These are phyloP conservation scores for Stylosanthes scabra DNA, from an alignment of 331 rosid species.

Conservation along the genomic window DNA sequence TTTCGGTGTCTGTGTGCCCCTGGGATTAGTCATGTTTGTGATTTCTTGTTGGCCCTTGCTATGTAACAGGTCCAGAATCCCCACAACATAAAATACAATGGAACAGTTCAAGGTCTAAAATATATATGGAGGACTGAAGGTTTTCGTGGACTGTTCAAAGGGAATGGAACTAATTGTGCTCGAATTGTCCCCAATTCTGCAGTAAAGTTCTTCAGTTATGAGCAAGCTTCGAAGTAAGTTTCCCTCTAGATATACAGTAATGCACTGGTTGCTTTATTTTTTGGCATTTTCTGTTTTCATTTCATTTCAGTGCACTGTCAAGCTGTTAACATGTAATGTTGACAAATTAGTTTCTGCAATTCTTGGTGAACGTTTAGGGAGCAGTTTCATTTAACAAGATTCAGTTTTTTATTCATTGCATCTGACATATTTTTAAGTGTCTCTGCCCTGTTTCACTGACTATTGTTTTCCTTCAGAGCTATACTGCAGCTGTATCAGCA, in stretches of 20 bases:
- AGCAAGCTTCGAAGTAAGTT: conserved; percentile 90
- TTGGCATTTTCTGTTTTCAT: not conserved
- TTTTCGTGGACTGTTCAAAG: conserved; percentile 86
- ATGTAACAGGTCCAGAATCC: conserved; percentile 86
- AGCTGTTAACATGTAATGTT: not conserved
- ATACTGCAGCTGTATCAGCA: conserved; percentile 70
- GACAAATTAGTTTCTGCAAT: conserved; percentile 5
- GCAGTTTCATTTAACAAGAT: not conserved
- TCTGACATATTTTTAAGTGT: not conserved
- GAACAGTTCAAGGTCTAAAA: conserved; percentile 87
- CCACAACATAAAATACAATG: conserved; percentile 83
- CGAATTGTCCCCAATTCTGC: conserved; percentile 96
- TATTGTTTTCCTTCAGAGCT: conserved; percentile 53
- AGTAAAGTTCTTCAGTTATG: conserved; percentile 93
- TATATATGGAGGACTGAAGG: conserved; percentile 95
- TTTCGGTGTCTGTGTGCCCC: not conserved
- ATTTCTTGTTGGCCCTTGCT: conserved; percentile 4
- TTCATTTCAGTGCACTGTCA: conserved; percentile 1
- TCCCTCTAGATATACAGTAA: conserved; percentile 9
- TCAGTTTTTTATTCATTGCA: not conserved
- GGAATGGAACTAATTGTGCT: conserved; percentile 96
- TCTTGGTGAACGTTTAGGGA: not conserved
- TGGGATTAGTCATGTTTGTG: not conserved
- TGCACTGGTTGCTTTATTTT: conserved; percentile 6
- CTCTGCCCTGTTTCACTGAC: conserved; percentile 17